Evolutionary conservation across 1,284 basidiomycete genomes (phyloP), one percentile per base, ranked within the genome.

Genomic region (Heterobasidion parviporum): DNA sequence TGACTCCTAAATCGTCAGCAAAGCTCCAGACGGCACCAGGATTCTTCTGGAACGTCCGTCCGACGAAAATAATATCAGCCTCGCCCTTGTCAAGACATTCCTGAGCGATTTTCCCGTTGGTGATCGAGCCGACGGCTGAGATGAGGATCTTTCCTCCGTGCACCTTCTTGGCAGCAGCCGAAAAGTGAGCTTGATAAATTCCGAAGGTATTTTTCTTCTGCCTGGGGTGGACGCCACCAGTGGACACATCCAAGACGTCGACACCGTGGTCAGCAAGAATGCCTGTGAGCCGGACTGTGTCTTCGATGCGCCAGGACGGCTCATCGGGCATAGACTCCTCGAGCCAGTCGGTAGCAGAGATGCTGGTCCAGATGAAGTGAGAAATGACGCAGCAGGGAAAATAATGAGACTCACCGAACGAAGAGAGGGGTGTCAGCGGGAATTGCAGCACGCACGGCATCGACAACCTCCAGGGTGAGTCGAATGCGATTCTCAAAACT

Each of bases 101-200:
- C 63, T 89, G 79, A 1, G 86, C 83, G 43, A 82, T 72, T n/a
- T 72, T 64, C 2, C 82, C 80, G 43, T 72, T 71, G 1, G 76
- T 78, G 63, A 89, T 85, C 41, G 76, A 67, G 2, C 87, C 87
- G n/a, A 89, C 85, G 5, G 81, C 68, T 14, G 78, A 76, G 53
- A 83, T 73, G 9, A 78, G 65, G 57, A 83, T 64, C 55, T 72
- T 69, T 60, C 67, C 65, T 35, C 71, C 72, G 51, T 65, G 58
- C 0, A 71, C 68, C 57, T 75, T 69, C 70, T 79, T 81, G 63
- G 84, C 71, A 33, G 72, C 72, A 56, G 74, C 73, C 2, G 82
- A 74, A 59, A 82, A 77, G 3, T 72, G 74, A 8, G 79, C 72
- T 62, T 75, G 78, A 63, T 79, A 80, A 2, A 71, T 72, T 35